Conservation (phyloP, 768 basidiomycete species). For the Daedalea quercina region DNA sequence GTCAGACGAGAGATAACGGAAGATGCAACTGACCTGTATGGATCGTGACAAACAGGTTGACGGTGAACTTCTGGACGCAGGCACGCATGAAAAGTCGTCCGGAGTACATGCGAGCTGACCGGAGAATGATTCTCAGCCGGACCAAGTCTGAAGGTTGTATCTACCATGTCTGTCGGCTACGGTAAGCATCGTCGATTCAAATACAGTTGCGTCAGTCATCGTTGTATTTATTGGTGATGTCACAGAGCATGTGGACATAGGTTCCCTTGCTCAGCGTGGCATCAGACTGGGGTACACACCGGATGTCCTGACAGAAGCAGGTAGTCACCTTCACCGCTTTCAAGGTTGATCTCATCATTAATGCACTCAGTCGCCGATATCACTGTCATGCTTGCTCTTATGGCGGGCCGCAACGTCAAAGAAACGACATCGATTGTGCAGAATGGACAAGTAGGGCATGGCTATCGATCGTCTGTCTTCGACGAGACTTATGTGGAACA, state of each 20-base stretch:
- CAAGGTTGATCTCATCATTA: neutral
- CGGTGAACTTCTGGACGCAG: constrained; percentile 60
- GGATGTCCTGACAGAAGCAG: constrained; percentile 88
- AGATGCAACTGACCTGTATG: constrained; percentile 6
- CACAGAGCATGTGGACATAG: constrained; percentile 75
- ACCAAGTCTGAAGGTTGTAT: constrained; percentile 68
- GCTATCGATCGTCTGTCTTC: no score
- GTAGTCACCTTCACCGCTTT: constrained; percentile 27
- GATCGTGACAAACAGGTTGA: constrained; percentile 45
- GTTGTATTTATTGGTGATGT: neutral
- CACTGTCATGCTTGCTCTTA: constrained; percentile 84
- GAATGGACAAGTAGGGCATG: constrained; percentile 50
- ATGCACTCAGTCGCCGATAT: constrained; percentile 77
- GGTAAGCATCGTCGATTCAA: constrained; percentile 35
- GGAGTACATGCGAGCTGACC: neutral
- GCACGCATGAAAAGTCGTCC: constrained; percentile 13
- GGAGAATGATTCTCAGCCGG: constrained; percentile 45
- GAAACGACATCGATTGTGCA: constrained; percentile 59
- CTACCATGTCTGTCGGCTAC: constrained; percentile 90
- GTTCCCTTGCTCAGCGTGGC: constrained; percentile 48
- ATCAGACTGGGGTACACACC: constrained; percentile 88
- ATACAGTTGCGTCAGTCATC: neutral
- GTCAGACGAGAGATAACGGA: constrained; percentile 27
- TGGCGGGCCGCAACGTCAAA: constrained; percentile 83
- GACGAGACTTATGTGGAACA: no score